These are phyloP conservation scores for Aphanomyces invadans DNA, from an alignment of 352 stramenopile genomes.

Conservation along the genomic window DNA sequence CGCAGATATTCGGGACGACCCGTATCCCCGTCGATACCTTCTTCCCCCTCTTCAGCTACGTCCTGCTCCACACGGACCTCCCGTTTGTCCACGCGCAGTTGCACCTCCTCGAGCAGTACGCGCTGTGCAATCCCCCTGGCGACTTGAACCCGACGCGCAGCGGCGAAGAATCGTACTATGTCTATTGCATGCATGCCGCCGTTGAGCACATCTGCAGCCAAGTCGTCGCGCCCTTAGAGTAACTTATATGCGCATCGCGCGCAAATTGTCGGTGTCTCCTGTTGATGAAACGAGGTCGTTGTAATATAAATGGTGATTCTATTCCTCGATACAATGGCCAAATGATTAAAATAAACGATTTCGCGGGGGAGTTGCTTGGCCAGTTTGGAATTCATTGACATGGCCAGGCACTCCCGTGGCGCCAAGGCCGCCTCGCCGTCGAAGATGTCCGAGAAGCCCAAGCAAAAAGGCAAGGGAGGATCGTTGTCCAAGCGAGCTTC, in stretches of 20 bases:
- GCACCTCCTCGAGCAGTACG: conserved; percentile 75
- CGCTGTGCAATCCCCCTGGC: conserved; percentile 39
- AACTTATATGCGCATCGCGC: too few species aligned
- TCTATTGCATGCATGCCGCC: conserved; percentile 79
- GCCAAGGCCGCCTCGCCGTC: background rate
- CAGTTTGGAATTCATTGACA: background rate
- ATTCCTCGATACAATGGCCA: background rate
- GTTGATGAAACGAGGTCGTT: too few species aligned
- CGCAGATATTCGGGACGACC: conserved; percentile 75
- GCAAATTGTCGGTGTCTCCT: too few species aligned
- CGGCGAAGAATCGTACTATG: conserved; percentile 84
- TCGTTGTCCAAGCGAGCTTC: background rate
- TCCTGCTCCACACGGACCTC: conserved; percentile 63
- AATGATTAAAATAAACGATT: conserved; percentile 6
- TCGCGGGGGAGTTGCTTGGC: background rate
- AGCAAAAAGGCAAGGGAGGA: background rate
- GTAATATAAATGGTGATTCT: background rate
- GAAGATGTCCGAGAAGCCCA: background rate
- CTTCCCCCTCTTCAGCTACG: conserved; percentile 75
- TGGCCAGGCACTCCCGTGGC: background rate
- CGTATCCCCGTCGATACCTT: conserved; percentile 84
- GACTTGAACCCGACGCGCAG: conserved; percentile 51
- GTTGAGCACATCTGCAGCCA: conserved; percentile 79
- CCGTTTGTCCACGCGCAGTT: conserved; percentile 70
- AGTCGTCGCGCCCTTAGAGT: conserved; percentile 25